Base-by-base conservation (phyloP, 2,329 filamentous ascomycete species). In the Penicillium sp. region DNA sequence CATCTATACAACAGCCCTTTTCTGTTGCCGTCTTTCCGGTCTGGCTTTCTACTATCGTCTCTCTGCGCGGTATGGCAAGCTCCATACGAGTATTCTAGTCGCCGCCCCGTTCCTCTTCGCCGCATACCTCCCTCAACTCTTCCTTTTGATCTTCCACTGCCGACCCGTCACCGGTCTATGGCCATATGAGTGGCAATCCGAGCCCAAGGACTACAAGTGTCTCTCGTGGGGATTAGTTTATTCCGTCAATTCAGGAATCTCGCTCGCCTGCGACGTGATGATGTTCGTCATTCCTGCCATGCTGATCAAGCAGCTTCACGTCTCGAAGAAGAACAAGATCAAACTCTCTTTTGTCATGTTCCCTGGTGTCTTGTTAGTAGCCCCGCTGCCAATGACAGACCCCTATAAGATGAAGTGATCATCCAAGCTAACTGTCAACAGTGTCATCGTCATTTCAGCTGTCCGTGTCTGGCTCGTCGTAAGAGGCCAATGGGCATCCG, bases 61-160 rank as follows among this genome's bases (percentile, higher is more conserved):
- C 3, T 77, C 76, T 56, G 69, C 67, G 5, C 63, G 75, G 19
- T 58, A 60, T 9, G 58, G 63, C 51, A 66, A 64, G 28, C 52
- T 68, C 2, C 59, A 61, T 21, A 24, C 62, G 14, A 55, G 49
- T 34, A 67, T 68, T 23, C 56, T 66, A 11, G 39, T 63, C 8
- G 63, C 65, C 69, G 78, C 62, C 48, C 65, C 37, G 60, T 67
- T 24, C 29, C 61, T 81, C 18, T 58, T 77, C 29, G 73, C 69
- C 6, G 77, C 75, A 0, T 82, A 74, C 45, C 54, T 83, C 1
- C 75, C 79, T 0, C 80, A 83, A 52, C 67, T 83, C 11, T 71
- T 81, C 23, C 71, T 83, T 2, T 68, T 83, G 44, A 71, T 83
- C 52, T 81, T 83, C 56, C 80, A 83, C 64, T 83, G 80, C 54